Conservation (phyloP, 2,329 filamentous ascomycete species). For the Penicillium sp. region DNA sequence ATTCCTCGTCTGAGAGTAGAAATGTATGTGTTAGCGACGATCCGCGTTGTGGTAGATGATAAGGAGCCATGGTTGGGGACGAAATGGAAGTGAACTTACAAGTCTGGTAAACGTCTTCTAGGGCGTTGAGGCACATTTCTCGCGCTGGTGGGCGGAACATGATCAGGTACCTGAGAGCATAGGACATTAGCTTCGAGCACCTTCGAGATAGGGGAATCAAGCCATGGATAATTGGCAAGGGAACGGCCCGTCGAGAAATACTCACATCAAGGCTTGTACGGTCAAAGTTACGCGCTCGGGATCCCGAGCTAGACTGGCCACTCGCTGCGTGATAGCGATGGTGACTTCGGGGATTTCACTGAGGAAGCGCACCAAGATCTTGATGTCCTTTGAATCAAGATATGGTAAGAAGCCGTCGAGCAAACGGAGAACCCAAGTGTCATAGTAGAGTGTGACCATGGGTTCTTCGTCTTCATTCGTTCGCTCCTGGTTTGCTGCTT, state of each 20-base stretch:
- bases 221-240: too few species aligned
- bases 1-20: slow-evolving; percentile 38
- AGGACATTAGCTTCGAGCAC: background rate
- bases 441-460: slow-evolving; percentile 56
- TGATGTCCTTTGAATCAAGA: slow-evolving; percentile 75
- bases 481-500: slow-evolving; percentile 38
- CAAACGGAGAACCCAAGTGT: slow-evolving; percentile 71
- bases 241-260: slow-evolving; percentile 7
- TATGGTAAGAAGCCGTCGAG: slow-evolving; percentile 86
- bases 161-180: slow-evolving; percentile 44
- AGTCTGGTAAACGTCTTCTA: slow-evolving; percentile 54
- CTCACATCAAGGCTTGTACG: slow-evolving; percentile 52
- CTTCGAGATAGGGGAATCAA: background rate
- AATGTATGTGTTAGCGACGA: background rate
- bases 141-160: slow-evolving; percentile 56
- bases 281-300: slow-evolving; percentile 57
- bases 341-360: slow-evolving; percentile 84
- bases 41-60: background rate
- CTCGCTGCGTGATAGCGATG: slow-evolving; percentile 62
- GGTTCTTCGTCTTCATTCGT: slow-evolving; percentile 41
- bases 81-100: slow-evolving; percentile 32
- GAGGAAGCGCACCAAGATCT: slow-evolving; percentile 81
- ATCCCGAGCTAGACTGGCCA: slow-evolving; percentile 59
- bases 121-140: slow-evolving; percentile 51
- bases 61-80: background rate